phyloP scores from a whole-genome alignment of 2,329 filamentous ascomycete genomes.

The Fusarium sp. region DNA sequence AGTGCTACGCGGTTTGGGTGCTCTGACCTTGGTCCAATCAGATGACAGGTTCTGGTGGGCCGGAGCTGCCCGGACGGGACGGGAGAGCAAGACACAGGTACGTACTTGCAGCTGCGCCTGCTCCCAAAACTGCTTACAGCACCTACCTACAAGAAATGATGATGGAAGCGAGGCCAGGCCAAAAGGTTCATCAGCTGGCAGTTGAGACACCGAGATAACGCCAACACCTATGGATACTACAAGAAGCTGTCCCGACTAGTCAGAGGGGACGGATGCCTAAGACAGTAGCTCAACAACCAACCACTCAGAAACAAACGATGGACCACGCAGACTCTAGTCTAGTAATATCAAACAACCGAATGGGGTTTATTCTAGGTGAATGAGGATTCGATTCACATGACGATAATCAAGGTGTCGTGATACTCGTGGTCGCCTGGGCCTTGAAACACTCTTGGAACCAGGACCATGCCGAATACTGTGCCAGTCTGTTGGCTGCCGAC shows the following conservation, averaged over 20 bases:
- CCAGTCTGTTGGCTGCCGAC: neutral
- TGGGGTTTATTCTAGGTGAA: neutral
- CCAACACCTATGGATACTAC: no score
- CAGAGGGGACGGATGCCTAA: neutral
- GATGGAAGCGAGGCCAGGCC: neutral
- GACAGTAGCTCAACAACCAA: neutral
- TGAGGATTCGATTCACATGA: slow-evolving; percentile 2
- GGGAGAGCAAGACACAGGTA: neutral
- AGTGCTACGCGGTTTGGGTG: slow-evolving; percentile 15
- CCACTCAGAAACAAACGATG: neutral
- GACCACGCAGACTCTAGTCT: neutral
- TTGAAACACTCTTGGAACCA: slow-evolving; percentile 5
- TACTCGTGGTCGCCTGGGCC: neutral
- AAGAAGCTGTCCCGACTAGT: neutral
- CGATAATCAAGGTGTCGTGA: slow-evolving; percentile 11
- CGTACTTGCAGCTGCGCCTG: neutral
- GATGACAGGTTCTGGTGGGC: neutral
- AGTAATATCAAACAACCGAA: neutral
- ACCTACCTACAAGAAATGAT: no score
- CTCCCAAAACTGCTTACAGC: no score
- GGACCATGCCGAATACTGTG: neutral
- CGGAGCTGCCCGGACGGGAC: no score
- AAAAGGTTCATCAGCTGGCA: neutral
- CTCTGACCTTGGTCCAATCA: slow-evolving; percentile 3
- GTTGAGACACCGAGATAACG: no score